Conservation (phyloP, 192 early-diverging fungal genomes). For the Dissophora ornata region DNA sequence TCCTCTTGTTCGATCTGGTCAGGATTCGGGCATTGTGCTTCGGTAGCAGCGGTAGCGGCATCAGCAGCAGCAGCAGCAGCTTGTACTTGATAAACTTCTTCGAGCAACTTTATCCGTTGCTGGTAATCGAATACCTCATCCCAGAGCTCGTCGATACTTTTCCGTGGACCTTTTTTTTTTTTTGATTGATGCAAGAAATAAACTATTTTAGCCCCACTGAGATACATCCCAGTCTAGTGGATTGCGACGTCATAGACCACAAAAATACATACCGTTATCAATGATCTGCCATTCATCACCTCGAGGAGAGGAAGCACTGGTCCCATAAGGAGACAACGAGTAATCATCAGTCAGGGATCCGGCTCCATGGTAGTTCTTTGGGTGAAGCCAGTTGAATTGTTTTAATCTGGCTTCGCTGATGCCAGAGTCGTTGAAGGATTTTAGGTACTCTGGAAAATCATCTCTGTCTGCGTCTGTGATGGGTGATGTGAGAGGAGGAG, state of each 20-base stretch:
- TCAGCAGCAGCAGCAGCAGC: not conserved
- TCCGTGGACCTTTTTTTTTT: constrained; percentile 26
- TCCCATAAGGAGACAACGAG: constrained; percentile 36
- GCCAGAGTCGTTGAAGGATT: constrained; percentile 31
- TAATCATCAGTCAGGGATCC: constrained; percentile 38
- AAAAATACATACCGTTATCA: constrained; percentile 1
- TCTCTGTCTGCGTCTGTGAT: constrained; percentile 1
- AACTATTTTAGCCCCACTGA: not conserved
- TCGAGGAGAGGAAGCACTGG: constrained; percentile 43
- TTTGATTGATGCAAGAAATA: not conserved
- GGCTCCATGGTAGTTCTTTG: constrained; percentile 31
- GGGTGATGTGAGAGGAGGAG: not conserved
- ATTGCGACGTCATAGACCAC: not conserved
- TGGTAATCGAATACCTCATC: constrained; percentile 51
- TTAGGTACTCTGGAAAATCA: constrained; percentile 21
- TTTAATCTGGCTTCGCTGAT: constrained; percentile 31
- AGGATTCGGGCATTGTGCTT: not conserved
- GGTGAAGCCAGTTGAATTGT: constrained; percentile 42
- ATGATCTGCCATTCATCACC: constrained; percentile 52
- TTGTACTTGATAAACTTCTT: constrained; percentile 25
- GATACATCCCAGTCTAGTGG: no score
- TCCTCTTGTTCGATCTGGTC: not conserved
- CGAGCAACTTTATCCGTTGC: constrained; percentile 30
- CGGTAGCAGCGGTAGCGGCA: no score
- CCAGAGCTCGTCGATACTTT: constrained; percentile 43